Evolutionary conservation across 73 alveolate genomes (phyloP), one percentile per base, ranked within the genome.

Genomic region (Paramecium sonneborni): DNA sequence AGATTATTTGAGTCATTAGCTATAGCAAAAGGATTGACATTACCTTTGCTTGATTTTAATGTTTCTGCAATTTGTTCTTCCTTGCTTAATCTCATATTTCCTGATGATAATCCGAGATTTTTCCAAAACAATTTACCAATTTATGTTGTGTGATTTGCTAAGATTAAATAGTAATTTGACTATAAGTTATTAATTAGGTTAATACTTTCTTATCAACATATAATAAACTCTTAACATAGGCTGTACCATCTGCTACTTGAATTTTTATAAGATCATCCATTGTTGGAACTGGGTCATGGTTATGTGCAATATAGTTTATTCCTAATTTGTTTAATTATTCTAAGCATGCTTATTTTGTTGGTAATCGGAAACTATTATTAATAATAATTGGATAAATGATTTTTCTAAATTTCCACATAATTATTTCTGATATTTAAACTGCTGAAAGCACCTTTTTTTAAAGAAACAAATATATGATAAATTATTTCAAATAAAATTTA

Each of bases 161-260:
- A 84, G 62, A 98, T 94, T 56, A 98, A 95, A 86, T 96, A 98
- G 18, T 96, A 88, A 35, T 88, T 86, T 58, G 76, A 76, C 68
- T 76, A 35, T 9, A 12, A 11, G 48, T 41, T 8, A 38, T 21
- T 6, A 24, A n/a, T n/a, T 52, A 1, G 32, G 1, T 48, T 3
- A 12, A 85, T 92, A 97, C 98, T 96, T 97, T 96, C 93, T 98
- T 98, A 95, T 98, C 98, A 93, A 96, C 96, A 56, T 97, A 95
- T 95, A 97, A 97, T 23, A 97, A 93, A 76, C 97, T 98, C 97
- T 98, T 98, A 46, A 93, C 93, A 43, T 92, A 92, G 12, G 93
- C 76, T n/a, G 93, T 58, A 41, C 72, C 56, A 4, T 23, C 84
- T 2, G 43, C 43, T 3, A 76, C 41, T 35, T 37, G 0, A 41